These are phyloP conservation scores for Botrytis byssoidea DNA, from an alignment of 2,329 filamentous ascomycete genomes.

Conservation along the genomic window DNA sequence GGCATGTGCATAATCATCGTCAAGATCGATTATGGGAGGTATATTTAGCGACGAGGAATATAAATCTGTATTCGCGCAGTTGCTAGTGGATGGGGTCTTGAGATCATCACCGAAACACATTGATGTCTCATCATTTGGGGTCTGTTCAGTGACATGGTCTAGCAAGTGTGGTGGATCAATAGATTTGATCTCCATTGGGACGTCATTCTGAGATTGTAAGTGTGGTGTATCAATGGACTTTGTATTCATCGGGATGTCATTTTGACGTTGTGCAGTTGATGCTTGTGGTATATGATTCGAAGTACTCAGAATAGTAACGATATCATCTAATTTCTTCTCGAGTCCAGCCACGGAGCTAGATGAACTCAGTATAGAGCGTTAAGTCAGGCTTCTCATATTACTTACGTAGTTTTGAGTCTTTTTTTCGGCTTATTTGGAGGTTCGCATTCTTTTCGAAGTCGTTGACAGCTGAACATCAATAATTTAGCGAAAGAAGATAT, in stretches of 20 bases:
- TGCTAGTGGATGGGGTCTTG: not conserved
- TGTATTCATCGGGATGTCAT: not conserved
- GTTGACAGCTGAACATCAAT: slow-evolving; percentile 3
- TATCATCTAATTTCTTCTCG: slow-evolving; percentile 26
- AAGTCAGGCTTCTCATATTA: not conserved
- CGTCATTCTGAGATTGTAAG: not conserved
- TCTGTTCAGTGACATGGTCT: not conserved
- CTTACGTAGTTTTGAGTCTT: slow-evolving; percentile 16
- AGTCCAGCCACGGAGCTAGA: slow-evolving; percentile 23
- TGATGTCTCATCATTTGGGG: not conserved
- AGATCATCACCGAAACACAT: not conserved
- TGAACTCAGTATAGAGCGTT: not conserved
- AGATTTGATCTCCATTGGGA: not conserved
- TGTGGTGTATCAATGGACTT: not conserved
- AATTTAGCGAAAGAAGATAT: not conserved
- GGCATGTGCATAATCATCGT: slow-evolving; percentile 14
- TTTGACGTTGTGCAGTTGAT: not conserved
- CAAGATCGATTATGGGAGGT: slow-evolving; percentile 1
- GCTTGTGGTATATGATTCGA: slow-evolving; percentile 1
- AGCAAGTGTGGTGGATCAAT: not conserved
- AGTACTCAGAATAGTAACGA: slow-evolving; percentile 22
- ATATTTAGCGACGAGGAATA: not conserved
- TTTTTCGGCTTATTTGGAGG: slow-evolving; percentile 20
- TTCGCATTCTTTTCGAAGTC: slow-evolving; percentile 24
- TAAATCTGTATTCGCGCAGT: not conserved